A percentile compares a stretch with the other conserved stretches of the same genome.
Conservation (phyloP, 2,329 filamentous ascomycete genomes). For the Microascus cirrosus region DNA sequence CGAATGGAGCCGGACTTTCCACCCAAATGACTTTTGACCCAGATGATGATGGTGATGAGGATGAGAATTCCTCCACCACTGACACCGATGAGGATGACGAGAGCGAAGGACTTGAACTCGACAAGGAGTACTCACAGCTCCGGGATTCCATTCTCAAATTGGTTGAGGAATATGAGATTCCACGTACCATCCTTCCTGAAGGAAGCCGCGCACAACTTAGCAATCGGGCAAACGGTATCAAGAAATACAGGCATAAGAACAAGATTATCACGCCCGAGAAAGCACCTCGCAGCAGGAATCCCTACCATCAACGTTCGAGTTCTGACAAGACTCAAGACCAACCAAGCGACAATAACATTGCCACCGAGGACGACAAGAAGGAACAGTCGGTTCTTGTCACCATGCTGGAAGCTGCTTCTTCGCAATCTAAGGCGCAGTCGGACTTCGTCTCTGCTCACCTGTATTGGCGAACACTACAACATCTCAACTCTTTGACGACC, state of each 20-base stretch:
- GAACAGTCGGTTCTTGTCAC: slow-evolving; percentile 40
- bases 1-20: slow-evolving; percentile 59
- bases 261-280: slow-evolving; percentile 39
- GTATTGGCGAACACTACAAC: slow-evolving; percentile 74
- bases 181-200: slow-evolving; percentile 51
- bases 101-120: slow-evolving; percentile 50
- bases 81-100: slow-evolving; percentile 52
- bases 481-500: slow-evolving; percentile 53
- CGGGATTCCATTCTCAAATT: slow-evolving; percentile 72
- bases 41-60: slow-evolving; percentile 57
- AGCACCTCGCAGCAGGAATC: slow-evolving; percentile 45
- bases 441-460: slow-evolving; percentile 77
- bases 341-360: slow-evolving; percentile 8
- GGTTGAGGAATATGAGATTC: slow-evolving; percentile 73
- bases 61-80: slow-evolving; percentile 49
- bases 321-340: slow-evolving; percentile 7
- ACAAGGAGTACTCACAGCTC: slow-evolving; percentile 71
- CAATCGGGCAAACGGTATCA: slow-evolving; percentile 54
- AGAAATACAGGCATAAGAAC: slow-evolving; percentile 50
- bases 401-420: slow-evolving; percentile 67
- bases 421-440: slow-evolving; percentile 64
- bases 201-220: slow-evolving; percentile 54
- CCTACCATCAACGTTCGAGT: slow-evolving; percentile 31
- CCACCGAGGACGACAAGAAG: slow-evolving; percentile 19
- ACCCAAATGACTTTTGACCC: slow-evolving; percentile 63